Conservation (phyloP, 2,329 filamentous ascomycete genomes). For the Sporothrix globosa region DNA sequence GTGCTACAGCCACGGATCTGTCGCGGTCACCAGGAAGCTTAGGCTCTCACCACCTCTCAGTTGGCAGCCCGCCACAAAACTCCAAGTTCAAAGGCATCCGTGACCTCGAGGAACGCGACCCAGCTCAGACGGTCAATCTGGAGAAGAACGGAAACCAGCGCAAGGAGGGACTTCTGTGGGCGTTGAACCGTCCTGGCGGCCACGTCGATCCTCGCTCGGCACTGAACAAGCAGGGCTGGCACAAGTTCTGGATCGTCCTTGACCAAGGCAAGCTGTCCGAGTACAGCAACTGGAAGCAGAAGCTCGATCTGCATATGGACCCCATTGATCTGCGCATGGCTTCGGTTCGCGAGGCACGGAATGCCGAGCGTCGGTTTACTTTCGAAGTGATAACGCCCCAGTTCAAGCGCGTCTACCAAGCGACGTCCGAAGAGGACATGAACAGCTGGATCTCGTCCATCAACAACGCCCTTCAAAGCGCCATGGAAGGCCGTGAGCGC, state of each 20-base stretch:
- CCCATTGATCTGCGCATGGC: conserved; percentile 97
- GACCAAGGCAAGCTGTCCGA: conserved; percentile 96
- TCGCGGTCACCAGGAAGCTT: conserved; percentile 63
- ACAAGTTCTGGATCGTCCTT: conserved; percentile 99
- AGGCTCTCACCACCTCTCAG: conserved; percentile 49
- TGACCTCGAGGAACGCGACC: conserved; percentile 83
- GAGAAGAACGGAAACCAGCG: conserved; percentile 69
- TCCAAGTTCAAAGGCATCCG: conserved; percentile 86
- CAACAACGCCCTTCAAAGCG: conserved; percentile 95
- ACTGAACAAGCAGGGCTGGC: conserved; percentile 96
- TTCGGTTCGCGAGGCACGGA: conserved; percentile 92
- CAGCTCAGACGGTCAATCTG: conserved; percentile 54
- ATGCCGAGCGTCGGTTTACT: conserved; percentile 92
- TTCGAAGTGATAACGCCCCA: conserved; percentile 98
- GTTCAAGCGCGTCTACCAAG: conserved; percentile 95
- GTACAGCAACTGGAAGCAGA: conserved; percentile 99
- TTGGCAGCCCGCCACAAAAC: conserved; percentile 56
- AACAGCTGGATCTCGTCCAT: conserved; percentile 94
- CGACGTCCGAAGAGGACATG: conserved; percentile 97
- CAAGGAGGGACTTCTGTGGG: conserved; percentile 95
- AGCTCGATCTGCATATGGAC: conserved; percentile 93
- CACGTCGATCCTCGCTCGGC: conserved; percentile 88
- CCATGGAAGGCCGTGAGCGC: conserved; percentile 78
- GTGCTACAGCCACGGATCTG: conserved; percentile 48
- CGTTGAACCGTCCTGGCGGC: conserved; percentile 85